Percentiles rank a stretch among this genome's conserved stretches.
Conservation (phyloP, 2,329 filamentous ascomycete genomes). For the Furcasterigmium furcatum region DNA sequence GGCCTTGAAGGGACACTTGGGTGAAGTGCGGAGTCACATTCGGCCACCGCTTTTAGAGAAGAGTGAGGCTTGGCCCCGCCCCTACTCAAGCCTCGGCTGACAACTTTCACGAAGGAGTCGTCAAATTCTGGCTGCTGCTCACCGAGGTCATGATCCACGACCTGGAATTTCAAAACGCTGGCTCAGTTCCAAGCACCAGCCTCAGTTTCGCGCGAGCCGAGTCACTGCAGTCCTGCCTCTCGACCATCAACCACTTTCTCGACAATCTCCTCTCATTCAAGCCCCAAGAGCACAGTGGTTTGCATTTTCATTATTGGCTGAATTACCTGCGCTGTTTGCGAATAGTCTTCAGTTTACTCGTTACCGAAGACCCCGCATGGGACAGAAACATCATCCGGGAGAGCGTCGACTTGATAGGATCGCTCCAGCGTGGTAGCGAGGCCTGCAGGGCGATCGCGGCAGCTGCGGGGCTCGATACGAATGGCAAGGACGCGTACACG, state of each 20-base stretch:
- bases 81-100: background rate
- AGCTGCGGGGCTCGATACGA: background rate
- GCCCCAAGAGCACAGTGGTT: background rate
- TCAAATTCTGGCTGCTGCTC: constrained; percentile 26
- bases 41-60: constrained; percentile 18
- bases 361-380: background rate
- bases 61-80: constrained; percentile 16
- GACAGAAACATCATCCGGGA: background rate
- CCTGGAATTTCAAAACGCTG: constrained; percentile 14
- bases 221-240: background rate
- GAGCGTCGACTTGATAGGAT: background rate
- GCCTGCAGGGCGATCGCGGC: background rate
- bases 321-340: background rate
- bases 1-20: constrained; percentile 18
- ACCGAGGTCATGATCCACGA: constrained; percentile 32
- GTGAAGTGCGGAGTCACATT: constrained; percentile 16
- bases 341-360: background rate
- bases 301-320: background rate
- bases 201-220: background rate
- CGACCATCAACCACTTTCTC: constrained; percentile 1
- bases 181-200: background rate
- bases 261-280: background rate
- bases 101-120: constrained; percentile 19
- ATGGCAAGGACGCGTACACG: background rate
- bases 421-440: background rate